Conservation (phyloP, 1,139 yeast species). For the Blastobotrys arbuscula region DNA sequence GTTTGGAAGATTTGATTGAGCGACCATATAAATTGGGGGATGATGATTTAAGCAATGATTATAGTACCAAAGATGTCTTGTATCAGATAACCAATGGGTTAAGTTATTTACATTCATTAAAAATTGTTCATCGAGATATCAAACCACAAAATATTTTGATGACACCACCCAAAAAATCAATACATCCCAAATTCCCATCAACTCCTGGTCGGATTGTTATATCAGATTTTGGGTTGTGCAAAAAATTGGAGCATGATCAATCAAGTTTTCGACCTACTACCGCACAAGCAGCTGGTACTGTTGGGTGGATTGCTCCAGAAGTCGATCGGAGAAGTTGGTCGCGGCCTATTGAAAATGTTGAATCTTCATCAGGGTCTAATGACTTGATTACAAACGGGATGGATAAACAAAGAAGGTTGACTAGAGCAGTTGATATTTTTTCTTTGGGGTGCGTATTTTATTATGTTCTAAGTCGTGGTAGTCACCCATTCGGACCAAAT, state of each 20-base stretch:
- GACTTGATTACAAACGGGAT: conserved; percentile 36
- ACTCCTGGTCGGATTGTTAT: conserved; percentile 62
- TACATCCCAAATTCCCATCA: conserved; percentile 21
- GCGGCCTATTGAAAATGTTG: background rate
- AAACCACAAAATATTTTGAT: conserved; percentile 94
- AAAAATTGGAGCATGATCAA: conserved; percentile 84
- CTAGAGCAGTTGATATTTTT: conserved; percentile 89
- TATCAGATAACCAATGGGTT: conserved; percentile 81
- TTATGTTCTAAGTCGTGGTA: conserved; percentile 76
- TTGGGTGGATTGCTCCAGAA: conserved; percentile 99
- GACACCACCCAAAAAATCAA: conserved; percentile 54
- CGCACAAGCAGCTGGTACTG: conserved; percentile 91
- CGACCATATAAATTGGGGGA: conserved; percentile 33
- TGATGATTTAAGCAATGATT: conserved; percentile 28
- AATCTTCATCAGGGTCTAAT: conserved; percentile 15
- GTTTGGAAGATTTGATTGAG: conserved; percentile 71
- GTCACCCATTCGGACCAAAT: conserved; percentile 93
- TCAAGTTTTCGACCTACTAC: conserved; percentile 90
- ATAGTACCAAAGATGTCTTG: conserved; percentile 52
- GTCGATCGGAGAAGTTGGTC: conserved; percentile 30
- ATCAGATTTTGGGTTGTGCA: conserved; percentile 94
- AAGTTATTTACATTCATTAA: conserved; percentile 78
- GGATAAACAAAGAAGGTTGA: conserved; percentile 54
- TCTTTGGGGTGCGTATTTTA: conserved; percentile 92
- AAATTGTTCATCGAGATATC: conserved; percentile 91